phyloP scores from a whole-genome alignment of 2,329 filamentous ascomycete genomes.

The Ophiocordyceps australis region DNA sequence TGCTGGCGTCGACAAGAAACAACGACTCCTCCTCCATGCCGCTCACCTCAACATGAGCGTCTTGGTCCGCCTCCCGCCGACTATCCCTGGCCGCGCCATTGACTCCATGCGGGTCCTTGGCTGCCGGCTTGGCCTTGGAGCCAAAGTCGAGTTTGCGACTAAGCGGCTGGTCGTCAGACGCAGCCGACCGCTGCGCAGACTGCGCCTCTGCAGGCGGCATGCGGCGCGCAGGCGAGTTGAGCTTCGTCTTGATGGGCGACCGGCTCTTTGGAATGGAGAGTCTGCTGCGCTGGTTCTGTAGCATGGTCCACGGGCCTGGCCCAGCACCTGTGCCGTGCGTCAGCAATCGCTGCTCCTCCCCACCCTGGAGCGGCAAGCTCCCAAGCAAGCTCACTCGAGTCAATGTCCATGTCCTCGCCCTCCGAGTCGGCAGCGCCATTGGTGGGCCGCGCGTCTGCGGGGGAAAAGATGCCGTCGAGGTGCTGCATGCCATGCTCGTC shows the following conservation, averaged over 20 bases:
- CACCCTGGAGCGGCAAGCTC: background rate
- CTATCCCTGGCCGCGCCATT: slow-evolving; percentile 13
- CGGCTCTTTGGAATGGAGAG: slow-evolving; percentile 26
- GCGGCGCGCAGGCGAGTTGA: slow-evolving; percentile 41
- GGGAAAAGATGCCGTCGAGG: slow-evolving; percentile 76
- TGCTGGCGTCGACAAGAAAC: slow-evolving; percentile 17
- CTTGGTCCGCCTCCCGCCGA: too few relatives aligned
- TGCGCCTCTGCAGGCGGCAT: slow-evolving; percentile 40
- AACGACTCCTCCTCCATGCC: slow-evolving; percentile 22
- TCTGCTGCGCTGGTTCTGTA: slow-evolving; percentile 31
- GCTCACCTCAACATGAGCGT: slow-evolving; percentile 10
- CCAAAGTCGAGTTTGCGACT: slow-evolving; percentile 37
- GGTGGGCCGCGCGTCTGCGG: slow-evolving; percentile 40
- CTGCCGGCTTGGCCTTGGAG: slow-evolving; percentile 4
- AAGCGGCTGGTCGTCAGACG: slow-evolving; percentile 19
- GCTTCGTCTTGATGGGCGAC: slow-evolving; percentile 46
- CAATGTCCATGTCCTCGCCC: slow-evolving; percentile 35
- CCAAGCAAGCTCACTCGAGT: slow-evolving; percentile 20
- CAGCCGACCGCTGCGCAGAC: slow-evolving; percentile 20
- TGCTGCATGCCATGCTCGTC: slow-evolving; percentile 89
- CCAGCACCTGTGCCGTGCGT: slow-evolving; percentile 22
- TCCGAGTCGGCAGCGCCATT: slow-evolving; percentile 11
- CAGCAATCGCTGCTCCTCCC: background rate
- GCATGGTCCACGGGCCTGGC: slow-evolving; percentile 32
- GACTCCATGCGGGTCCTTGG: slow-evolving; percentile 8